Base-by-base conservation (phyloP, 2,329 filamentous ascomycete species). In the Albophoma yamanashiensis region DNA sequence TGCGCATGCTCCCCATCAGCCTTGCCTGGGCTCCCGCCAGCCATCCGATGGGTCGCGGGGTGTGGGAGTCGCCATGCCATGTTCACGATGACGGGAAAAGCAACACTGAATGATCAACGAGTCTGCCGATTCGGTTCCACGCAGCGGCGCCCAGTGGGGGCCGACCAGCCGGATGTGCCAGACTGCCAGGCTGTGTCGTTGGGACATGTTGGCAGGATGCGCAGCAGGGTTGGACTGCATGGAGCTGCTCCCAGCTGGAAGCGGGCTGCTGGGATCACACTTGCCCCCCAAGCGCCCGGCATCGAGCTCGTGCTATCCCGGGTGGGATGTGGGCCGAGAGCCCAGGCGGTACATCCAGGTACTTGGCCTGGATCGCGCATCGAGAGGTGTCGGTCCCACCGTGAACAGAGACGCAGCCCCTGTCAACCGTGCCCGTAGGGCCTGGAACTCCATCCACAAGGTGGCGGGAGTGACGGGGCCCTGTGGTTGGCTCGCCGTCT, bases 161-260 rank as follows among this genome's bases (percentile, higher is more conserved):
- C 55, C 22, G 52, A 36, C 58, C 58, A 59, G 58, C 58, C 58
- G 58, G 58, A 42, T 50, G 27, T 45, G 58, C 31, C 50, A 55
- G 52, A 47, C 31, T 27, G 38, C 58, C 58, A 56, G 52, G 39
- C 45, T 9, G n/a, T 17, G 45, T 15, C 36, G 36, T 31, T 36
- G 34, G 57, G 39, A 20, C 17, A 17, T 5, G 40, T 58, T 42
- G 57, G 45, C 11, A 36, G 57, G 47, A 42, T 34, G 47, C 22
- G 50, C 47, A 38, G 57, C 15, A 34, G 22, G 45, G n/a, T n/a
- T 50, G 34, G 42, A 53, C 25, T 53, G 53, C 34, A 27, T 39
- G n/a, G 34, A 25, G 36, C 20, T 56, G 36, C 53, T 27, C 36
- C 38, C 47, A 59, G 57, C 58, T 59, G 50, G 53, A 39, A 27